phyloP scores from a whole-genome alignment of 768 basidiomycete genomes.

The Coprinellus micaceus region DNA sequence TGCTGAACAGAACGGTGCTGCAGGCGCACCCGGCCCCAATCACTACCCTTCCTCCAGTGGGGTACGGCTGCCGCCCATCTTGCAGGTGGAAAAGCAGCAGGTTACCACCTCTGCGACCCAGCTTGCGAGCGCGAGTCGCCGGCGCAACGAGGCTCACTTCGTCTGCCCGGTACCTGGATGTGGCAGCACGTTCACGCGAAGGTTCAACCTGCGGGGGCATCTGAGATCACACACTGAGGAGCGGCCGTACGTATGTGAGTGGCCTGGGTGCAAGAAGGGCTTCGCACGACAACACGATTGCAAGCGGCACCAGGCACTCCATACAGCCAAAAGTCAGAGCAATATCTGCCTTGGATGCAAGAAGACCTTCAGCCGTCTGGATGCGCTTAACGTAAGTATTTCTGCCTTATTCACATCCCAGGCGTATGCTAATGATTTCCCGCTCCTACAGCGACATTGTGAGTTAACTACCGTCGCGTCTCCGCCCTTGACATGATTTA shows the following conservation, averaged over 20 bases:
- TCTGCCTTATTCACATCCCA: constrained; percentile 7
- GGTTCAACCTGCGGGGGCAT: constrained; percentile 88
- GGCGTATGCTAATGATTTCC: constrained; percentile 3
- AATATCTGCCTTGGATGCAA: constrained; percentile 91
- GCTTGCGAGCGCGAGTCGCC: constrained; percentile 82
- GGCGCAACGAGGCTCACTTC: constrained; percentile 90
- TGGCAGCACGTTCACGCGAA: constrained; percentile 94
- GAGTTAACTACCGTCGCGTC: constrained; percentile 32
- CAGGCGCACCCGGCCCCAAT: constrained; percentile 40
- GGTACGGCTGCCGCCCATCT: constrained; percentile 71
- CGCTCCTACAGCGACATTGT: constrained; percentile 66
- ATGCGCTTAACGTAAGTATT: constrained; percentile 85
- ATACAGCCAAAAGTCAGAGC: constrained; percentile 75
- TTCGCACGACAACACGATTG: constrained; percentile 96
- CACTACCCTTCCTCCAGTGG: constrained; percentile 52
- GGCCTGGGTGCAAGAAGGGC: constrained; percentile 91
- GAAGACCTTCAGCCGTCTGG: constrained; percentile 90
- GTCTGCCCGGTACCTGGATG: constrained; percentile 93
- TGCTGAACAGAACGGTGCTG: neutral
- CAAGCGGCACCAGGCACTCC: constrained; percentile 93
- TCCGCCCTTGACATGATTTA: constrained; percentile 18
- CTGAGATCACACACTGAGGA: constrained; percentile 94
- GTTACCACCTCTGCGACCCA: constrained; percentile 95
- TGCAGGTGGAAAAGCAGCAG: constrained; percentile 91
- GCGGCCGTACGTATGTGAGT: constrained; percentile 89